These are phyloP conservation scores for Diutina mesorugosa DNA, from an alignment of 1,139 yeast genomes.

Conservation along the genomic window DNA sequence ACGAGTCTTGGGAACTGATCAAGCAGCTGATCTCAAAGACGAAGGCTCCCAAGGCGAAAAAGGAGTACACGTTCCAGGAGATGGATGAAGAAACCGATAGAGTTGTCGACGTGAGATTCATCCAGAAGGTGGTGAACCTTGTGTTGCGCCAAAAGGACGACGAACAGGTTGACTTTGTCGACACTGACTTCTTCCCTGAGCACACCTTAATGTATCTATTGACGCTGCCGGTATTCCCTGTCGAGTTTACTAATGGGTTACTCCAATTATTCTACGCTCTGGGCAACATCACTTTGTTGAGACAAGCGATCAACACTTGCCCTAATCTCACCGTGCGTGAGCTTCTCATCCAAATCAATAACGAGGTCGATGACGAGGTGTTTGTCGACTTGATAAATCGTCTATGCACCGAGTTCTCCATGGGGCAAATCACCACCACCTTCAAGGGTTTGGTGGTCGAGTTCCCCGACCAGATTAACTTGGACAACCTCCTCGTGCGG, in stretches of 20 bases:
- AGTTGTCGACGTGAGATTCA: conserved; percentile 48
- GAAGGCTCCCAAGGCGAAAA: conserved; percentile 3
- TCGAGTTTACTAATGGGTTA: conserved; percentile 39
- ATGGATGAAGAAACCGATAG: conserved; percentile 30
- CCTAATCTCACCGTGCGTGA: conserved; percentile 56
- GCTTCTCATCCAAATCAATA: conserved; percentile 14
- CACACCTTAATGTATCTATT: conserved; percentile 56
- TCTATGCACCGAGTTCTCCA: conserved; percentile 45
- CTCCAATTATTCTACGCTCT: conserved; percentile 28
- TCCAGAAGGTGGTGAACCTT: conserved; percentile 33
- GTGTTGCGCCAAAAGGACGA: conserved; percentile 18
- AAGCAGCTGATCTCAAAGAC: conserved; percentile 2
- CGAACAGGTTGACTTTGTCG: conserved; percentile 9
- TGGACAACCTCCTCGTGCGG: not conserved
- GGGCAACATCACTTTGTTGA: conserved; percentile 46
- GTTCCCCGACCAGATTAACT: not conserved
- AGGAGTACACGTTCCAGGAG: conserved; percentile 1
- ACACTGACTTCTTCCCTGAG: conserved; percentile 34
- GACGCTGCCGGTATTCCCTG: conserved; percentile 81
- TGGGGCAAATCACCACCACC: conserved; percentile 29
- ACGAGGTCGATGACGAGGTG: not conserved
- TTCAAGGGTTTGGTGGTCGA: conserved; percentile 8
- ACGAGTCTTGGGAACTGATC: conserved; percentile 5
- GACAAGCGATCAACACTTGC: conserved; percentile 74
- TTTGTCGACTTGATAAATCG: conserved; percentile 46